Evolutionary conservation across 768 basidiomycete species (phyloP).

Genomic region (Boletales sp.): DNA sequence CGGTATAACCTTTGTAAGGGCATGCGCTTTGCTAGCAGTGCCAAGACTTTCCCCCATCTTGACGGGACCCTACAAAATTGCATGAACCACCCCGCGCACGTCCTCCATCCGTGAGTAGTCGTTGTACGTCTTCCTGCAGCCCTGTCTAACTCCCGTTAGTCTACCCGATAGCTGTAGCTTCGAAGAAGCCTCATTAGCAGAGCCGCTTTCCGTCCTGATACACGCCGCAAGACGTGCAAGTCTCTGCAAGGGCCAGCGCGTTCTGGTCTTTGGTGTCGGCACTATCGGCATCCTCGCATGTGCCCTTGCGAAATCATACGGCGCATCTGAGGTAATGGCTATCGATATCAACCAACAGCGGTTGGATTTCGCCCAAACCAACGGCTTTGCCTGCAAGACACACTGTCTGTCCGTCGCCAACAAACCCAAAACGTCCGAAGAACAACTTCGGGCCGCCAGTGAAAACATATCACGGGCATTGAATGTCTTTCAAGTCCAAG

Average conservation of each 20-base stretch:
- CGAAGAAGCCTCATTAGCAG: constrained; percentile 84
- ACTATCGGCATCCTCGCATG: constrained; percentile 91
- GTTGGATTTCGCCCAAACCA: constrained; percentile 68
- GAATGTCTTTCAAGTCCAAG: constrained; percentile 51
- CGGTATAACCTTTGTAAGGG: constrained; percentile 92
- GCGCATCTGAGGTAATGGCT: constrained; percentile 70
- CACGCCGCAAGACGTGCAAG: constrained; percentile 50
- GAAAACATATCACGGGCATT: constrained; percentile 52
- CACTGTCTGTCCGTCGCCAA: constrained; percentile 56
- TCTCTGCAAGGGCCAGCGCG: constrained; percentile 52
- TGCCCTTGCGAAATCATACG: constrained; percentile 67
- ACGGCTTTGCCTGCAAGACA: constrained; percentile 77
- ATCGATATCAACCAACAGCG: constrained; percentile 84
- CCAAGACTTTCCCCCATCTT: constrained; percentile 88
- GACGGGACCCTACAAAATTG: constrained; percentile 87
- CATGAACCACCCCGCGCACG: constrained; percentile 86
- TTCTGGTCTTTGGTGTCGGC: constrained; percentile 90
- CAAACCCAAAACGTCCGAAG: constrained; percentile 51
- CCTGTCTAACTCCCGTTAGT: constrained; percentile 35
- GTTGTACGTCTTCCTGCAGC: neutral
- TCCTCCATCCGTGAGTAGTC: constrained; percentile 78
- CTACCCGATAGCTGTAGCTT: constrained; percentile 74
- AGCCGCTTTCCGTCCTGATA: constrained; percentile 90
- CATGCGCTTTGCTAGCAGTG: constrained; percentile 87
- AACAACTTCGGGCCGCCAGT: constrained; percentile 57